phyloP scores from a whole-genome alignment of 2,329 filamentous ascomycete species.

The Aspergillus sp. region DNA sequence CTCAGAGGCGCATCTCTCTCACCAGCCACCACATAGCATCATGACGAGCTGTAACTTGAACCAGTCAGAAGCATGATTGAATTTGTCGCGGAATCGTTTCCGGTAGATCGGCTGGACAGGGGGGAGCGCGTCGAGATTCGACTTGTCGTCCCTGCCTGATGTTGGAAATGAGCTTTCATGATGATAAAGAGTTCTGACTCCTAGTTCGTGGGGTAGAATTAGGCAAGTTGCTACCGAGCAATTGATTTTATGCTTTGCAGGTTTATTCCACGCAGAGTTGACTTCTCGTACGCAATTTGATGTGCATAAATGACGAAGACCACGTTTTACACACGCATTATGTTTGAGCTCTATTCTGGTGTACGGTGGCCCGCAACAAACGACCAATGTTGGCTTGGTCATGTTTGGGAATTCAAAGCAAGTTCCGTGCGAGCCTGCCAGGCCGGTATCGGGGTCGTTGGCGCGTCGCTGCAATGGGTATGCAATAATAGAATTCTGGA shows the following conservation, averaged over 20 bases:
- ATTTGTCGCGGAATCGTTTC: slow-evolving; percentile 19
- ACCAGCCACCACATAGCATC: background rate
- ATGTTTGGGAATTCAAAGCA: background rate
- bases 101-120: slow-evolving; percentile 23
- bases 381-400: background rate
- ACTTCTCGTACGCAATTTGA: background rate
- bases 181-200: background rate
- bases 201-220: background rate
- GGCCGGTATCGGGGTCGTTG: background rate
- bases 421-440: background rate
- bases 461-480: background rate
- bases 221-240: background rate
- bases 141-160: slow-evolving; percentile 8
- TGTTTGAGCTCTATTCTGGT: background rate
- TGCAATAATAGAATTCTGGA: slow-evolving; percentile 2
- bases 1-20: background rate
- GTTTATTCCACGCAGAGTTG: background rate
- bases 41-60: slow-evolving; percentile 13
- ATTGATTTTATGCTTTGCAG: background rate
- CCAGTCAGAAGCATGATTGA: slow-evolving; percentile 11
- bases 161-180: slow-evolving; percentile 1
- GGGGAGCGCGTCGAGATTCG: slow-evolving; percentile 15
- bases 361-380: too few relatives aligned
- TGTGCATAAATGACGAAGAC: background rate
- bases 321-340: background rate